A percentile compares a stretch with the other conserved stretches of the same genome.
phyloP scores from a whole-genome alignment of 73 alveolate species.

The Stentor roeselii region DNA sequence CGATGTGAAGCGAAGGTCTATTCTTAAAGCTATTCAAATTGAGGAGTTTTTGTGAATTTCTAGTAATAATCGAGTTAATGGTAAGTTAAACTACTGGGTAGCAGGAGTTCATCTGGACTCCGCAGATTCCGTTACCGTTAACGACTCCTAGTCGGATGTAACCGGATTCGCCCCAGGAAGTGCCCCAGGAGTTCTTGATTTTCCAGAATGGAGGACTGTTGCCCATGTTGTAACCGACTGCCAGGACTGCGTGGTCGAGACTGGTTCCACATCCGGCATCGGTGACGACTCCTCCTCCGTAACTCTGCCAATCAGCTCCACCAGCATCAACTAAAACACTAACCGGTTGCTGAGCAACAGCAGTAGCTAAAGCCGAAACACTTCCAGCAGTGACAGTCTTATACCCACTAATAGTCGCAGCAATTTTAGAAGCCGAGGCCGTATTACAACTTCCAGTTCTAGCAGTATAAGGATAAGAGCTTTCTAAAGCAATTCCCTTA shows the following conservation, averaged over 20 bases:
- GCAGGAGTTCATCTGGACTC: neutral
- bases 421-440: slow-evolving; percentile 6
- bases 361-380: slow-evolving; percentile 4
- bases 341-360: slow-evolving; percentile 35
- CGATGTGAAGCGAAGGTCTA: no score
- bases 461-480: slow-evolving; percentile 51
- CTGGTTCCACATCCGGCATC: slow-evolving; percentile 28
- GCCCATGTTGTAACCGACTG: slow-evolving; percentile 48
- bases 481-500: slow-evolving; percentile 28
- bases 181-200: slow-evolving; percentile 59
- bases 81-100: slow-evolving; percentile 25
- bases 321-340: slow-evolving; percentile 60
- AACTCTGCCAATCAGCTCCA: slow-evolving; percentile 46
- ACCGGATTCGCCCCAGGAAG: slow-evolving; percentile 57
- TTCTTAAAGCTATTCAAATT: no score
- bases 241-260: slow-evolving; percentile 54
- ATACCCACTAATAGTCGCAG: slow-evolving; percentile 22
- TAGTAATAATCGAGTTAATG: no score
- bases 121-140: slow-evolving; percentile 30
- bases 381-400: slow-evolving; percentile 21
- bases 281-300: slow-evolving; percentile 27
- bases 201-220: slow-evolving; percentile 16
- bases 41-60: no score
- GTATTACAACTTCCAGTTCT: slow-evolving; percentile 45
- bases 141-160: slow-evolving; percentile 29